Evolutionary conservation across 352 stramenopile species (phyloP).

Genomic region (Salisapilia sapeloensis): DNA sequence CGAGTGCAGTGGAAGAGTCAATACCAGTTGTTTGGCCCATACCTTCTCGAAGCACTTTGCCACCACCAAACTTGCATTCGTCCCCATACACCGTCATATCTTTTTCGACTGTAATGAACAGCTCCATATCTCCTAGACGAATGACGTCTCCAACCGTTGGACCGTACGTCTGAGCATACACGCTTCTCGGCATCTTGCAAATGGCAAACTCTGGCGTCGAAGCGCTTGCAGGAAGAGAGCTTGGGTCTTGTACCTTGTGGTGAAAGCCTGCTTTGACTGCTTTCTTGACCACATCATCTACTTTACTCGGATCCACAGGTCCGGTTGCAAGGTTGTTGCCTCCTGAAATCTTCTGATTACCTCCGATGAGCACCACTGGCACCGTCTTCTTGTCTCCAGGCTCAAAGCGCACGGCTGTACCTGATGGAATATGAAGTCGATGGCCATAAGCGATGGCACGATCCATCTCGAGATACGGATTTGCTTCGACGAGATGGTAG

Average conservation of each 20-base stretch:
- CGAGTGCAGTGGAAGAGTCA: slow-evolving; percentile 41
- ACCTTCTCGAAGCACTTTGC: slow-evolving; percentile 81
- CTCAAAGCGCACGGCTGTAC: slow-evolving; percentile 91
- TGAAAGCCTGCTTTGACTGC: slow-evolving; percentile 37
- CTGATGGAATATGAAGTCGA: slow-evolving; percentile 88
- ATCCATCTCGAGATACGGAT: slow-evolving; percentile 91
- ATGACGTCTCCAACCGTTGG: slow-evolving; percentile 89
- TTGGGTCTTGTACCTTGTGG: slow-evolving; percentile 22
- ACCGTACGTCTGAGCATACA: slow-evolving; percentile 87
- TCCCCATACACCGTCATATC: slow-evolving; percentile 74
- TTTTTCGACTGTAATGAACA: slow-evolving; percentile 84
- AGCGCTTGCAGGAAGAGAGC: slow-evolving; percentile 6
- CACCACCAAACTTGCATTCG: slow-evolving; percentile 92
- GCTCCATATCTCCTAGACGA: slow-evolving; percentile 85
- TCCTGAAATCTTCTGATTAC: slow-evolving; percentile 70
- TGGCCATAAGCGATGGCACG: slow-evolving; percentile 82
- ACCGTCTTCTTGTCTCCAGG: slow-evolving; percentile 92
- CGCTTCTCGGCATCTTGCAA: slow-evolving; percentile 36
- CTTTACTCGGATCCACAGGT: slow-evolving; percentile 30
- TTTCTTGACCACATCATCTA: slow-evolving; percentile 35
- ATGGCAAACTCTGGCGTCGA: slow-evolving; percentile 12
- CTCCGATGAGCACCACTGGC: slow-evolving; percentile 85
- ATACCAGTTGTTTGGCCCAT: slow-evolving; percentile 55
- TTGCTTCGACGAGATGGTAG: slow-evolving; percentile 95
- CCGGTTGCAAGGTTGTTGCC: slow-evolving; percentile 84